phyloP scores from a whole-genome alignment of 306 rosid species.

The Citrullus amarus region DNA sequence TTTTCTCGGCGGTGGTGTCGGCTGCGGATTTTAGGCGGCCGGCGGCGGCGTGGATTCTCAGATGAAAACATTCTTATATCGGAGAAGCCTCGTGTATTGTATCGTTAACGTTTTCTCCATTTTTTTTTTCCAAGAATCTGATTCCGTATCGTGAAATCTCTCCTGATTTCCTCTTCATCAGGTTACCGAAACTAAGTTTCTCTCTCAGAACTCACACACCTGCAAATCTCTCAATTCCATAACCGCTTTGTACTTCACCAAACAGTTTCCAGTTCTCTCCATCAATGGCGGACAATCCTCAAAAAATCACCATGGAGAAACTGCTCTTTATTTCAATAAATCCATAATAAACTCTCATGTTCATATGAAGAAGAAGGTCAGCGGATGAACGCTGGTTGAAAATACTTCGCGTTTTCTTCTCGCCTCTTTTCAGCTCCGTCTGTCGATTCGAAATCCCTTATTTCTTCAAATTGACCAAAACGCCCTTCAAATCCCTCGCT shows the following conservation, averaged over 20 bases:
- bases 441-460: neutral
- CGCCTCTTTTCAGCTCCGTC: neutral
- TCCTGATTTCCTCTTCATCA: neutral
- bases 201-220: neutral
- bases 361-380: neutral
- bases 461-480: slow-evolving; percentile 5
- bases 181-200: neutral
- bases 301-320: slow-evolving; percentile 1
- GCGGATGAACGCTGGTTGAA: neutral
- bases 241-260: neutral
- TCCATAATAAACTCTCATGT: neutral
- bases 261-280: slow-evolving; percentile 4
- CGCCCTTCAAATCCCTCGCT: slow-evolving; percentile 3
- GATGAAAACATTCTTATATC: neutral
- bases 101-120: neutral
- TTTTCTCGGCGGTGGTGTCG: neutral
- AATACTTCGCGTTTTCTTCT: slow-evolving; percentile 11
- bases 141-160: neutral
- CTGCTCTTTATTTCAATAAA: neutral
- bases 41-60: neutral
- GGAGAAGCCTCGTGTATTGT: neutral
- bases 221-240: neutral
- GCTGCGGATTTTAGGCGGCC: neutral
- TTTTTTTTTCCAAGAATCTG: slow-evolving; percentile 6
- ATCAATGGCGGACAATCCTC: slow-evolving; percentile 1